Evolutionary conservation across 2,329 filamentous ascomycete species (phyloP), one percentile per base, ranked within the genome.

Genomic region (Daldinia sp.): DNA sequence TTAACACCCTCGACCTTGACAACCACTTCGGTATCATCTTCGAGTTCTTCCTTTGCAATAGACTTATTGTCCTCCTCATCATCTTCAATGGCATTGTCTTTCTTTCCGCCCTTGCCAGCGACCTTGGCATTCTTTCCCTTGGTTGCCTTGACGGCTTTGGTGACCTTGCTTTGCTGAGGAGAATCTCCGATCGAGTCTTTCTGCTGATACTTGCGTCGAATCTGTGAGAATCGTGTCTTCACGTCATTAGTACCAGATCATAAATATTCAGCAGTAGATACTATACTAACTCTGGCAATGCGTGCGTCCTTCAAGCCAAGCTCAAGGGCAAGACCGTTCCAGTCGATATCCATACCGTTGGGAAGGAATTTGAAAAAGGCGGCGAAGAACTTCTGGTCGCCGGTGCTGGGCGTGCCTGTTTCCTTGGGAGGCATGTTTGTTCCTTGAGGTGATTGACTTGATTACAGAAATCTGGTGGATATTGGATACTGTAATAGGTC

Each of bases 301-400:
- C 2, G 12, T 1, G 1, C 56, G n/a, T 69, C 30, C 60, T 74
- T 74, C 15, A 74, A 54, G 0, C 58, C 62, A 61, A 74, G 61
- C 6, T 74, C 70, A 1, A 54, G n/a, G 15, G 72, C 55, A 23
- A 75, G 66, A 0, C 28, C 13, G 0, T 70, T 57, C 74, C 74
- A 76, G 53, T 74, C 44, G 9, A 75, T 41, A 0, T 74, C 62
- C 0, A 72, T 1, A 15, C 12, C n/a, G 26, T 48, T 57, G 6
- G 74, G 73, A 6, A 76, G 65, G n/a, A 70, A 64, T 61, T 72
- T 74, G 62, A 72, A 60, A 9, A 75, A 33, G 2, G 46, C 23
- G 0, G 61, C 6, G 37, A 70, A 68, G 53, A 74, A 73, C 63
- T 73, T 74, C 39, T 46, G n/a, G 2, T 74, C 73, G n/a, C 23